These are phyloP conservation scores for Calonectria pauciramosa DNA, from an alignment of 2,329 filamentous ascomycete species.

Conservation along the genomic window DNA sequence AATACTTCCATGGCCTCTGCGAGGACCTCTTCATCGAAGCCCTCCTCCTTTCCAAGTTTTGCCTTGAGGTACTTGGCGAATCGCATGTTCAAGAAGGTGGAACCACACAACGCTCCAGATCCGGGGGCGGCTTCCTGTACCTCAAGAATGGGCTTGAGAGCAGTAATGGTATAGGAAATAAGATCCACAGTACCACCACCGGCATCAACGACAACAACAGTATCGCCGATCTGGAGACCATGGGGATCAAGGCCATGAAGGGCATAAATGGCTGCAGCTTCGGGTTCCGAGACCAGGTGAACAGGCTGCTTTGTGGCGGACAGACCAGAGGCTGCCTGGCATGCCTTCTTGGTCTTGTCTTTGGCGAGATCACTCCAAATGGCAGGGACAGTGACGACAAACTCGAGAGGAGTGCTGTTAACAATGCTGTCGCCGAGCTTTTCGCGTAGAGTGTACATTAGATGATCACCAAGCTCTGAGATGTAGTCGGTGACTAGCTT, in stretches of 20 bases:
- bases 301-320: conserved; percentile 49
- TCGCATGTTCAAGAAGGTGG: conserved; percentile 59
- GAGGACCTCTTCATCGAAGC: conserved; percentile 56
- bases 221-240: conserved; percentile 57
- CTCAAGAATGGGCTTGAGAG: conserved; percentile 58
- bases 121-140: conserved; percentile 61
- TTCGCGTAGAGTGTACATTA: conserved; percentile 57
- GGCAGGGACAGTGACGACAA: conserved; percentile 68
- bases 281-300: conserved; percentile 62
- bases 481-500: conserved; percentile 63
- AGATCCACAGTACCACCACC: conserved; percentile 66
- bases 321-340: conserved; percentile 51
- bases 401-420: conserved; percentile 59
- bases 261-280: conserved; percentile 63
- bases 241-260: conserved; percentile 57
- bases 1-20: conserved; percentile 58
- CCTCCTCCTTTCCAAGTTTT: conserved; percentile 55
- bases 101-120: conserved; percentile 62
- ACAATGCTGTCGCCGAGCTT: conserved; percentile 59
- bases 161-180: conserved; percentile 63
- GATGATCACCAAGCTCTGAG: conserved; percentile 58
- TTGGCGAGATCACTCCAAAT: conserved; percentile 69
- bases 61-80: conserved; percentile 57
- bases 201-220: conserved; percentile 65
- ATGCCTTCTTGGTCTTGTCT: conserved; percentile 61